A percentile compares a stretch with the other conserved stretches of the same genome.
phyloP scores from a whole-genome alignment of 306 rosid genomes.

The Cercis canadensis region DNA sequence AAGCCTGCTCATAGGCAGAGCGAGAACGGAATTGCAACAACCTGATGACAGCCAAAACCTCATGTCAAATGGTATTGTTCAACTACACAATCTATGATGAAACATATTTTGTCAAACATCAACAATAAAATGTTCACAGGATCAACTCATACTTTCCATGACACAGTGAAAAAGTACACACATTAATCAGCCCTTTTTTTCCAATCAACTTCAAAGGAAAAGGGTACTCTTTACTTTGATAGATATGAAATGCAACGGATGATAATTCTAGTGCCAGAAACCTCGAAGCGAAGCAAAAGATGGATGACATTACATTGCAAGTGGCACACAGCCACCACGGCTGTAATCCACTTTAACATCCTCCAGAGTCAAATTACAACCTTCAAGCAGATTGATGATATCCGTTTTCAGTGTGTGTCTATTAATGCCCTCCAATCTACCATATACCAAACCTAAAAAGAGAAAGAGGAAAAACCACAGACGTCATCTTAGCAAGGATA shows the following conservation, averaged over 20 bases:
- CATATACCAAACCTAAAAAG: conserved; percentile 58
- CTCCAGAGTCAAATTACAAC: conserved; percentile 65
- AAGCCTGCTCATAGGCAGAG: conserved; percentile 44
- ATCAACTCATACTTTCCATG: conserved; percentile 21
- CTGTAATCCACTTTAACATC: conserved; percentile 77
- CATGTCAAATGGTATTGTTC: conserved; percentile 16
- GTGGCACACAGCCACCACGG: conserved; percentile 45
- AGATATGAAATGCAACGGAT: conserved; percentile 11
- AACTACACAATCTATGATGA: conserved; percentile 4
- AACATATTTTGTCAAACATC: not conserved
- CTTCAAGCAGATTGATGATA: conserved; percentile 65
- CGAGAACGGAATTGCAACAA: conserved; percentile 67
- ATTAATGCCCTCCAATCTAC: conserved; percentile 48
- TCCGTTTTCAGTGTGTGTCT: conserved; percentile 73
- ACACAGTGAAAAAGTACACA: not conserved
- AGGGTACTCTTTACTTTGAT: not conserved
- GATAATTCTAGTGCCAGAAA: conserved; percentile 3
- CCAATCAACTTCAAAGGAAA: conserved; percentile 2
- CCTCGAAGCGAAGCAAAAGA: conserved; percentile 27
- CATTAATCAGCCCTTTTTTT: not conserved
- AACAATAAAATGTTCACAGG: not conserved
- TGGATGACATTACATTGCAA: conserved; percentile 57
- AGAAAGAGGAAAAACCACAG: conserved; percentile 22
- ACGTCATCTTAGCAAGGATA: conserved; percentile 16
- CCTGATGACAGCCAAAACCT: conserved; percentile 56